Evolutionary conservation across 495 filamentous ascomycete genomes (phyloP).

Genomic region (Aspergillus olivimuriae): DNA sequence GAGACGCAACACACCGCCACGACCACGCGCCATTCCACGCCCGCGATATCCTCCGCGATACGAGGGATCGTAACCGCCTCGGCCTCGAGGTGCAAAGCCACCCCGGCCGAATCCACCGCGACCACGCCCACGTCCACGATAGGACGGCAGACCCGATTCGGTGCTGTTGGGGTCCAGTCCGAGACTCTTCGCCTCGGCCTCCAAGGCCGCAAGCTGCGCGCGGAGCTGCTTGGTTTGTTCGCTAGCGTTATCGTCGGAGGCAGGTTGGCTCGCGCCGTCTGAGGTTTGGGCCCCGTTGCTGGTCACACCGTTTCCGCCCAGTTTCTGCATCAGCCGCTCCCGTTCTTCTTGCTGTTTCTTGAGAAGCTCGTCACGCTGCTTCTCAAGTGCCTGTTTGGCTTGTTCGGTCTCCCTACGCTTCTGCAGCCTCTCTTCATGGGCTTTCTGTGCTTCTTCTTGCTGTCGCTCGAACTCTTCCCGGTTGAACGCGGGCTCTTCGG

Average conservation of each 20-base stretch:
- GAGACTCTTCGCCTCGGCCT: conserved; percentile 76
- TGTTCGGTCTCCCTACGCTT: conserved; percentile 70
- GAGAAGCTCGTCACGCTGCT: conserved; percentile 66
- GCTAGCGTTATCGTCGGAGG: conserved; percentile 44
- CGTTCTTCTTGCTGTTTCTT: conserved; percentile 74
- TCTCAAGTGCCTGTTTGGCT: conserved; percentile 65
- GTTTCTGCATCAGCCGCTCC: conserved; percentile 56
- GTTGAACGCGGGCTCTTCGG: conserved; percentile 57
- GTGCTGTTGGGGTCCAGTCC: conserved; percentile 58
- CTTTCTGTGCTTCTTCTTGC: conserved; percentile 74
- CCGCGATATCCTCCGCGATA: conserved; percentile 48
- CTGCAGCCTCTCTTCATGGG: conserved; percentile 67
- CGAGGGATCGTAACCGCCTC: conserved; percentile 40
- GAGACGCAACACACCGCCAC: conserved; percentile 65
- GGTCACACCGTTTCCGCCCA: conserved; percentile 44
- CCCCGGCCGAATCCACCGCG: conserved; percentile 29
- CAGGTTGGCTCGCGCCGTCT: conserved; percentile 14
- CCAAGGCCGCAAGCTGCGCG: conserved; percentile 72
- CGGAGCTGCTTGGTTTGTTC: conserved; percentile 61
- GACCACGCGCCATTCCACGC: conserved; percentile 43
- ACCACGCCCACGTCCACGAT: conserved; percentile 41
- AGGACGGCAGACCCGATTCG: conserved; percentile 24
- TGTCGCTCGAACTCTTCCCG: conserved; percentile 68
- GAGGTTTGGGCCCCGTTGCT: conserved; percentile 17
- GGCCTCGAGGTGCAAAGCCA: conserved; percentile 33